phyloP scores from a whole-genome alignment of 2,329 filamentous ascomycete species.

The Sarocladium strictum region DNA sequence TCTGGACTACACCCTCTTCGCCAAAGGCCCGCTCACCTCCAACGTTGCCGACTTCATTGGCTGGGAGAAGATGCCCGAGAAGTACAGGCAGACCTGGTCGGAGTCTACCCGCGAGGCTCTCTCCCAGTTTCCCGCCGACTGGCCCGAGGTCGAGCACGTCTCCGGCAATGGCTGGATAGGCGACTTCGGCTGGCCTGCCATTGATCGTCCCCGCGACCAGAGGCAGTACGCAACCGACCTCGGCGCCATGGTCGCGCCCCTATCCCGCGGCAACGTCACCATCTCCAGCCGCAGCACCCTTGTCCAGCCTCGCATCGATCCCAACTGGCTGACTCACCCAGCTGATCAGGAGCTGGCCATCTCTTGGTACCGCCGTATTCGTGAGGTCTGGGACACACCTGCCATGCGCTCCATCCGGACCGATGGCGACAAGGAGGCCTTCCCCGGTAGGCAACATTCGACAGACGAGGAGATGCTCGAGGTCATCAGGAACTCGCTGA shows the following conservation, averaged over 20 bases:
- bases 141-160: conserved; percentile 17
- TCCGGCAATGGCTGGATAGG: conserved; percentile 16
- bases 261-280: conserved; percentile 34
- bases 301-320: conserved; percentile 32
- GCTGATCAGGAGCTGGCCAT: conserved; percentile 37
- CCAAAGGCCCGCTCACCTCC: conserved; percentile 17
- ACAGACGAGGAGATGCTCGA: conserved; percentile 16
- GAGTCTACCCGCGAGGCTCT: conserved; percentile 13
- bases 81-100: conserved; percentile 14
- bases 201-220: conserved; percentile 12
- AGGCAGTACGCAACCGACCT: conserved; percentile 12
- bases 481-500: conserved; percentile 31
- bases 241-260: conserved; percentile 24
- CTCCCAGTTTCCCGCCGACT: conserved; percentile 13
- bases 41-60: conserved; percentile 19
- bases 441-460: conserved; percentile 29
- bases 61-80: conserved; percentile 20
- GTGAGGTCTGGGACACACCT: conserved; percentile 25
- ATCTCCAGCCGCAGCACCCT: conserved; percentile 27
- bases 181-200: conserved; percentile 13
- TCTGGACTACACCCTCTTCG: conserved; percentile 12
- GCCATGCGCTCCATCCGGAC: conserved; percentile 22
- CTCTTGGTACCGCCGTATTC: conserved; percentile 32
- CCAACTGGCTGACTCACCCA: conserved; percentile 36
- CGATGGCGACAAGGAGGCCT: conserved; percentile 32